These are phyloP conservation scores for Pyrrhoderma lamaoense DNA, from an alignment of 1,284 basidiomycete species.

Conservation along the genomic window DNA sequence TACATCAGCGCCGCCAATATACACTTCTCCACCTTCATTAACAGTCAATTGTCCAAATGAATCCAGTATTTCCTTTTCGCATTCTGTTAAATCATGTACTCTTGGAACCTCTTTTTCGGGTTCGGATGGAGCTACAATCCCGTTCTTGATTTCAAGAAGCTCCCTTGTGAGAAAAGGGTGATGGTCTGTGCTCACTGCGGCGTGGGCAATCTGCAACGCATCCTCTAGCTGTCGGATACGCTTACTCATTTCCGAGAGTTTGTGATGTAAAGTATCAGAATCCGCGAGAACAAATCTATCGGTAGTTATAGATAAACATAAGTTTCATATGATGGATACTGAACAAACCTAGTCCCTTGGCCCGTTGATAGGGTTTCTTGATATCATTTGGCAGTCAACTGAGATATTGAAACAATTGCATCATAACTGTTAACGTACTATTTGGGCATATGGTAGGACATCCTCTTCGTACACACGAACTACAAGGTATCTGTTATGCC, in stretches of 20 bases:
- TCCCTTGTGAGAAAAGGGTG: constrained; percentile 26
- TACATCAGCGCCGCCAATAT: constrained; percentile 15
- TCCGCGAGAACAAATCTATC: constrained; percentile 19
- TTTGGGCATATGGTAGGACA: constrained; percentile 17
- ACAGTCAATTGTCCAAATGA: constrained; percentile 13
- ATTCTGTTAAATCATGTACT: neutral
- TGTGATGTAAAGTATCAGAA: constrained; percentile 20
- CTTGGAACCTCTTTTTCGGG: neutral
- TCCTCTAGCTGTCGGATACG: constrained; percentile 22
- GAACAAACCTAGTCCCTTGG: neutral
- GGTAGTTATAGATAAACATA: neutral
- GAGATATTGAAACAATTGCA: neutral
- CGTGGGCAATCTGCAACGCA: constrained; percentile 20
- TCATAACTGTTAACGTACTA: constrained; percentile 1
- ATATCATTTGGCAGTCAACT: neutral
- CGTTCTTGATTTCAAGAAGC: constrained; percentile 22
- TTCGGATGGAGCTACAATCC: neutral
- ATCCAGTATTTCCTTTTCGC: constrained; percentile 5
- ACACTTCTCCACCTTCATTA: constrained; percentile 7
- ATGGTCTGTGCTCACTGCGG: constrained; percentile 15
- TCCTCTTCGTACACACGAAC: constrained; percentile 15
- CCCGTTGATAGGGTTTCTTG: constrained; percentile 3
- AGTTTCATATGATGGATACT: no score
- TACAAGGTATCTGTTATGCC: constrained; percentile 14
- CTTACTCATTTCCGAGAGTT: constrained; percentile 20